Evolutionary conservation across 441 rosid species (phyloP).

Genomic region (Pelargonium citronellum): DNA sequence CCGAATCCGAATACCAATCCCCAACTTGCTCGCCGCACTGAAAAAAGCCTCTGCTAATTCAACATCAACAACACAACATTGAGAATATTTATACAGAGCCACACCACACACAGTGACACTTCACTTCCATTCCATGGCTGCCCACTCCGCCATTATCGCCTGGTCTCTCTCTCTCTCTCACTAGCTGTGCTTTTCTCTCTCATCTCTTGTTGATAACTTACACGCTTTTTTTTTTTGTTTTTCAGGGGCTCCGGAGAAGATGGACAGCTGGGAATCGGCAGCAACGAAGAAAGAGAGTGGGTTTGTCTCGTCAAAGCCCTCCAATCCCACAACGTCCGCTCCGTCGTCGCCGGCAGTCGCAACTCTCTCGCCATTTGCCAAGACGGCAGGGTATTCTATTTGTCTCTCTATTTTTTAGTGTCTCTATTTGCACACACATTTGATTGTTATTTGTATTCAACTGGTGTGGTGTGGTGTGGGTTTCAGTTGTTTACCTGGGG

Average conservation of each 20-base stretch:
- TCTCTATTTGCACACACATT: slow-evolving; percentile 1
- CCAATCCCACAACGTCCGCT: slow-evolving; percentile 53
- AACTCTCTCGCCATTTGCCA: slow-evolving; percentile 96
- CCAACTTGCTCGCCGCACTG: too few species aligned
- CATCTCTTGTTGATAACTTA: slow-evolving; percentile 1
- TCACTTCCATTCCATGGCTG: slow-evolving; percentile 33
- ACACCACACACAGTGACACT: too few species aligned
- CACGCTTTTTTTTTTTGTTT: slow-evolving; percentile 9
- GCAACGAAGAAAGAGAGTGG: slow-evolving; percentile 69
- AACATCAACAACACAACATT: too few species aligned
- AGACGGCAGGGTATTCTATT: slow-evolving; percentile 70
- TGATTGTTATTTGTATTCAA: background rate
- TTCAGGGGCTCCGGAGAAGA: slow-evolving; percentile 96
- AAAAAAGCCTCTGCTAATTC: too few species aligned
- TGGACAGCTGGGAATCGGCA: slow-evolving; percentile 88
- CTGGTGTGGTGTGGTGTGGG: slow-evolving; percentile 12
- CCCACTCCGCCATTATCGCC: slow-evolving; percentile 56
- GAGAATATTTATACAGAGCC: too few species aligned
- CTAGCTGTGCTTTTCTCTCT: background rate
- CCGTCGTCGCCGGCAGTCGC: slow-evolving; percentile 93
- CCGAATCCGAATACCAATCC: too few species aligned
- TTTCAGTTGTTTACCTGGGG: slow-evolving; percentile 96
- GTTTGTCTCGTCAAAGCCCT: slow-evolving; percentile 67
- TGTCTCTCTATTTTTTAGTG: background rate
- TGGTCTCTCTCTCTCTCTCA: slow-evolving; percentile 40